Conservation (phyloP, 2,329 filamentous ascomycete species). For the Stachybotrys chlorohalonatus region DNA sequence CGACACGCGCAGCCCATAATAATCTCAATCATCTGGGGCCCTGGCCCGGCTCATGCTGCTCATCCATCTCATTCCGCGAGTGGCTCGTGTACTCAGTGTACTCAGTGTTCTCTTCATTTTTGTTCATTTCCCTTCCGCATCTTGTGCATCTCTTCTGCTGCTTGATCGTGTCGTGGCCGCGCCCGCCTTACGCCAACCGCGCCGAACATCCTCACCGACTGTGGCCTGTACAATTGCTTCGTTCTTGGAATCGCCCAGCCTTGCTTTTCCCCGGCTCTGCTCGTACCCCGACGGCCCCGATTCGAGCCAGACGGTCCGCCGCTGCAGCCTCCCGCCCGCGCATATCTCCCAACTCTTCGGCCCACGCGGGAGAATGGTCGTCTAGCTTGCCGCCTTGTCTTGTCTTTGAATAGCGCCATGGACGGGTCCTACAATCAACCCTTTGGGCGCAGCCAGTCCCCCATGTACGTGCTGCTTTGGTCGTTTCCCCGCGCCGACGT, state of each 20-base stretch:
- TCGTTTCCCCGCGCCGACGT: neutral
- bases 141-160: neutral
- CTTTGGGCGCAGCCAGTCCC: constrained; percentile 15
- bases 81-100: neutral
- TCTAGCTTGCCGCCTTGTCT: neutral
- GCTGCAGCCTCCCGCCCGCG: neutral
- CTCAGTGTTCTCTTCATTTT: neutral
- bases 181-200: too few species aligned
- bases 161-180: neutral
- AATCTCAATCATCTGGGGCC: too few species aligned
- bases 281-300: neutral
- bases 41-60: neutral
- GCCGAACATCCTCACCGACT: neutral
- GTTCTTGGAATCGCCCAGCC: neutral
- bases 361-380: neutral
- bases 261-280: neutral
- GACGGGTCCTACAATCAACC: constrained; percentile 19
- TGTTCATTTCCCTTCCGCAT: neutral
- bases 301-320: neutral
- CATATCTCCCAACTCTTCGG: neutral
- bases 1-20: neutral
- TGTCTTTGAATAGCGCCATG: constrained; percentile 10
- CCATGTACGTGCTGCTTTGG: constrained; percentile 13
- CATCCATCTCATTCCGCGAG: neutral
- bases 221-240: neutral